Base-by-base conservation (phyloP, 306 rosid genomes). In the Citrullus mucosospermus region DNA sequence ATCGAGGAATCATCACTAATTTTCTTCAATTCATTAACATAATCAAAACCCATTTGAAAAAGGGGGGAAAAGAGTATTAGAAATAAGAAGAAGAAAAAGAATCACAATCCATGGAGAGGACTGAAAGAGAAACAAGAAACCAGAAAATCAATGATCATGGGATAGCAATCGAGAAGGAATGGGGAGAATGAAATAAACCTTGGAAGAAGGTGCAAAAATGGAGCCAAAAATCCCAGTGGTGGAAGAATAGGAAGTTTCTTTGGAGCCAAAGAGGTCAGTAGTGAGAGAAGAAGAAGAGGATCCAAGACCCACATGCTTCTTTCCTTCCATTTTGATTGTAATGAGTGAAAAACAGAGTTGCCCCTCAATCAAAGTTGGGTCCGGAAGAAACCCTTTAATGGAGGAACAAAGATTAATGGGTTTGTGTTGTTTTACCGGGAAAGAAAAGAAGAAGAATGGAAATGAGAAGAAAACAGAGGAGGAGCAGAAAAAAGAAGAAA, bases 221-320 rank as follows among this genome's bases (percentile, higher is more conserved):
- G 96, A 85, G 1, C 84, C 88, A 57, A 93, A 90, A 84, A 90
- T 88, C 76, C 89, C 92, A 68, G 92, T 25, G 58, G 56, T 78
- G 17, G 87, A 80, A 76, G 93, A 76, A 6, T 88, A 84, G 7
- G 90, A 81, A 59, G n/a, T 55, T 13, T 87, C 89, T 58, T 80
- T 82, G 43, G 91, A 84, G 8, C 90, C 98, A 72, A 91, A 90
- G 75, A 88, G 88, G 79, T 93, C 91, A 87, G 85, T 84, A 79
- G 96, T 86, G 84, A 88, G 89, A 75, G 98, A 89, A 41, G 85
- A 61, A 65, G 87, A 92, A 43, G 93, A 88, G 57, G 57, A 53
- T 6, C n/a, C 57, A 2, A 17, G 9, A 78, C 82, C 87, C 30
- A 68, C 18, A 78, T 86, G 70, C 61, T 89, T 90, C 20, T 66